Base-by-base conservation (phyloP, 352 stramenopile species). In the Globisporangium carolinianum region DNA sequence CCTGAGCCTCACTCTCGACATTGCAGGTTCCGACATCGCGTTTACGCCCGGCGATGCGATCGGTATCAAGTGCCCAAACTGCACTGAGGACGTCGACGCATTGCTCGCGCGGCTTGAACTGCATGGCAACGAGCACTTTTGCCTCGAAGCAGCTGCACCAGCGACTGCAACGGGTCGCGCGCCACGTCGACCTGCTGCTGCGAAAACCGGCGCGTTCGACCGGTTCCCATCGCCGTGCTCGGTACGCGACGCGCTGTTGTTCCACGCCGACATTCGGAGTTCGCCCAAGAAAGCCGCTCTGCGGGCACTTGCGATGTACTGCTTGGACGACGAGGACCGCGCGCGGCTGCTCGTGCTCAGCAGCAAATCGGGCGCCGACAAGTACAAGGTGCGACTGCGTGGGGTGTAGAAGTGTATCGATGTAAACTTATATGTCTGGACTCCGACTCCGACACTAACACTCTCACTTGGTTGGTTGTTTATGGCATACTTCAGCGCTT, bases 41-140 rank as follows among this genome's bases (percentile, higher is more conserved):
- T 97, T 90, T 49, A 71, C 68, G 9, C 89, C 89, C 1, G 89
- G 89, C 4, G 89, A 97, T 52, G 86, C 85, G 15, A 86, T 97
- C 32, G 87, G 87, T 3, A 68, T 96, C 63, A 81, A 88, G 59
- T 96, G 87, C 42, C 79, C 85, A 0, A 97, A 96, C 66, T 66
- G 69, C 38, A 37, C n/a, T 4, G 62, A 73, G 46, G 79, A 87
- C 41, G 83, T 94, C 35, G 72, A 85, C 35, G 84, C 70, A 3
- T 51, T 95, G n/a, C 67, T 96, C 10, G 46, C 64, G 15, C 71
- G 76, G 6, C 60, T 95, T 0, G 66, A 74, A 8, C 38, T 87
- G 7, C 68, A 60, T 47, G 78, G 76, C 1, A 51, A 60, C 18
- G 61, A 68, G 14, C 9, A 73, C 4, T 61, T 87, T 43, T 67